Percentiles rank a stretch among this genome's conserved stretches.
phyloP scores from a whole-genome alignment of 352 stramenopile genomes.

The Phytophthora sp. region DNA sequence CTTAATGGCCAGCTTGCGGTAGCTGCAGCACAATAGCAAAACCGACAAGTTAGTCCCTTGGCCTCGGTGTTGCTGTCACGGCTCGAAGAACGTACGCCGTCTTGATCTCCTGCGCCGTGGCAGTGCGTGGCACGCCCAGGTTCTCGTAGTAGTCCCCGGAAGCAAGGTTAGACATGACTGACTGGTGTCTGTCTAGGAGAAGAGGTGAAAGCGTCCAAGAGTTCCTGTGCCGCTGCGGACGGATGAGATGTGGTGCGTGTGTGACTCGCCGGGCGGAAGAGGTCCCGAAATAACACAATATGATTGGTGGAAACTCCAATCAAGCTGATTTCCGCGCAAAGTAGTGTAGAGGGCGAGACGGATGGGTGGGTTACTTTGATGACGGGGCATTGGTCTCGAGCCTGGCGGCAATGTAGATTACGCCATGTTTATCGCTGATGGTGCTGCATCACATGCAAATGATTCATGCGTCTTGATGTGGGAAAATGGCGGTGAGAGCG shows the following conservation, averaged over 20 bases:
- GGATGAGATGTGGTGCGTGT: slow-evolving; percentile 23
- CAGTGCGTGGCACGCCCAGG: slow-evolving; percentile 68
- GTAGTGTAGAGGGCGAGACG: not conserved
- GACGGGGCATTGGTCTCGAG: slow-evolving; percentile 2
- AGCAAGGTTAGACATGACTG: slow-evolving; percentile 51
- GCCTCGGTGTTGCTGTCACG: not conserved
- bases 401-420: too few relatives aligned
- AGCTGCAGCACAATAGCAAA: slow-evolving; percentile 50
- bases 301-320: slow-evolving; percentile 26
- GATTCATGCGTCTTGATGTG: not conserved
- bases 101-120: slow-evolving; percentile 85
- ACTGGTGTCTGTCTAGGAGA: not conserved
- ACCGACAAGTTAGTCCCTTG: slow-evolving; percentile 1
- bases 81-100: slow-evolving; percentile 61
- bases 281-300: not conserved
- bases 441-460: not conserved
- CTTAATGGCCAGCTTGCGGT: slow-evolving; percentile 93
- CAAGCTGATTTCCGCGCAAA: slow-evolving; percentile 18
- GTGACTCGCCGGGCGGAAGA: slow-evolving; percentile 23
- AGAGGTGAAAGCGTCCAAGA: slow-evolving; percentile 9
- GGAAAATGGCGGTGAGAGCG: not conserved
- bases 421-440: not conserved
- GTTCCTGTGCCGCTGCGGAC: not conserved
- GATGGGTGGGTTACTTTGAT: too few relatives aligned
- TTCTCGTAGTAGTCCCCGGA: slow-evolving; percentile 91